A percentile compares a stretch with the other conserved stretches of the same genome.
phyloP scores from a whole-genome alignment of 352 stramenopile species.

The Pythium biforme region DNA sequence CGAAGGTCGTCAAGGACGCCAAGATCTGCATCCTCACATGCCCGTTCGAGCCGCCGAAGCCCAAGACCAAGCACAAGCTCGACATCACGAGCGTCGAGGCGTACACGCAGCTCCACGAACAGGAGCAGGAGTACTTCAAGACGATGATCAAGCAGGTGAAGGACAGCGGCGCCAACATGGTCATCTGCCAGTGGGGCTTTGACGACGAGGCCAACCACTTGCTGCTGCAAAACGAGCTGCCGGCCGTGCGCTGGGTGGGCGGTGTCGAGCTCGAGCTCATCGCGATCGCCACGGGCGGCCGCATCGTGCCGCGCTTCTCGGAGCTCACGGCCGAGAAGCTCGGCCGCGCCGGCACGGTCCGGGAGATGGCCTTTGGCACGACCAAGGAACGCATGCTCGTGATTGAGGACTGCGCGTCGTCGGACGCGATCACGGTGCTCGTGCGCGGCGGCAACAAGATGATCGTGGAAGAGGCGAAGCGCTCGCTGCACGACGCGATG shows the following conservation, averaged over 20 bases:
- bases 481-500: slow-evolving; percentile 99
- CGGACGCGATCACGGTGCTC: slow-evolving; percentile 97
- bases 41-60: slow-evolving; percentile 99
- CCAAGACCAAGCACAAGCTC: slow-evolving; percentile 99
- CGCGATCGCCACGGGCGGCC: slow-evolving; percentile 97
- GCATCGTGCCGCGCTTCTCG: slow-evolving; percentile 98
- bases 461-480: slow-evolving; percentile 99
- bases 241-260: slow-evolving; percentile 98
- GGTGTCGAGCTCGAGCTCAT: slow-evolving; percentile 99
- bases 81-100: slow-evolving; percentile 98
- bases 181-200: slow-evolving; percentile 99
- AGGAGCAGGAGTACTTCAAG: slow-evolving; percentile 99
- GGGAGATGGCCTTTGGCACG: slow-evolving; percentile 97
- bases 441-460: slow-evolving; percentile 99
- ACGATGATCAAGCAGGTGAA: slow-evolving; percentile 99
- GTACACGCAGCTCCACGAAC: slow-evolving; percentile 95
- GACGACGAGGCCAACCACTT: slow-evolving; percentile 99
- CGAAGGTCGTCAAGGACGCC: slow-evolving; percentile 96
- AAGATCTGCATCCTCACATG: slow-evolving; percentile 99
- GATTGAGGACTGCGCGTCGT: slow-evolving; percentile 98
- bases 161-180: slow-evolving; percentile 97
- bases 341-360: slow-evolving; percentile 91
- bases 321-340: slow-evolving; percentile 98
- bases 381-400: slow-evolving; percentile 98
- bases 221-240: slow-evolving; percentile 96